A percentile compares a stretch with the other conserved stretches of the same genome.
These are phyloP conservation scores for Eucalyptus rudis DNA, from an alignment of 345 rosid species.

Conservation along the genomic window DNA sequence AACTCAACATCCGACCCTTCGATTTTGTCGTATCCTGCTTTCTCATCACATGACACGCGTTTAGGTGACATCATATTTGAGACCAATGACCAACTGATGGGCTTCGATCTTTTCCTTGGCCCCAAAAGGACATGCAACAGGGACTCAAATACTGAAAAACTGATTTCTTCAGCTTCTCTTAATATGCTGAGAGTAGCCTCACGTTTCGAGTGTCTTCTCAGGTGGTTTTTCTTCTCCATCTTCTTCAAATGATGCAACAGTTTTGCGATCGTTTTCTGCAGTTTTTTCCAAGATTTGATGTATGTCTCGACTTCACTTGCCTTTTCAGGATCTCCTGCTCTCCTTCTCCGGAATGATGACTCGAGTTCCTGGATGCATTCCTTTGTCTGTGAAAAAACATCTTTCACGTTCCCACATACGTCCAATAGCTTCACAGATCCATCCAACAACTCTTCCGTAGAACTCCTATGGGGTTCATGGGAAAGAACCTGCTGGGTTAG, in stretches of 20 bases:
- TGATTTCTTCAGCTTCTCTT: background rate
- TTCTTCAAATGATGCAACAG: background rate
- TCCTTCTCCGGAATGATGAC: background rate
- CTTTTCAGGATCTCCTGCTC: background rate
- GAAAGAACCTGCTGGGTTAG: background rate
- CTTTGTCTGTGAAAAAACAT: background rate
- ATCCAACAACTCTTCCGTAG: conserved; percentile 1
- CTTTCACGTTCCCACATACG: background rate
- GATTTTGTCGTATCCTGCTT: background rate
- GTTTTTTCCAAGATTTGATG: background rate
- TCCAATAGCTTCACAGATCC: conserved; percentile 4
- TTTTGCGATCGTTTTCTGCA: background rate
- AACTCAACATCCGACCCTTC: background rate
- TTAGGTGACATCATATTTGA: background rate
- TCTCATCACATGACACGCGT: background rate
- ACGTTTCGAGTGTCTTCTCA: background rate
- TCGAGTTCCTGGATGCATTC: background rate
- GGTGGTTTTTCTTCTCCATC: background rate
- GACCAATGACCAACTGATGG: background rate
- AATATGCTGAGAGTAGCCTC: background rate
- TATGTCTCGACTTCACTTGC: background rate
- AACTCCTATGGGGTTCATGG: background rate
- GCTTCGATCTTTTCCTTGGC: background rate
- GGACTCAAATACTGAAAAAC: background rate
- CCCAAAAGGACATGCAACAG: background rate